Evolutionary conservation across 108 stramenopile genomes (phyloP), one percentile per base, ranked within the genome.

Genomic region (Cyclotella cryptica): DNA sequence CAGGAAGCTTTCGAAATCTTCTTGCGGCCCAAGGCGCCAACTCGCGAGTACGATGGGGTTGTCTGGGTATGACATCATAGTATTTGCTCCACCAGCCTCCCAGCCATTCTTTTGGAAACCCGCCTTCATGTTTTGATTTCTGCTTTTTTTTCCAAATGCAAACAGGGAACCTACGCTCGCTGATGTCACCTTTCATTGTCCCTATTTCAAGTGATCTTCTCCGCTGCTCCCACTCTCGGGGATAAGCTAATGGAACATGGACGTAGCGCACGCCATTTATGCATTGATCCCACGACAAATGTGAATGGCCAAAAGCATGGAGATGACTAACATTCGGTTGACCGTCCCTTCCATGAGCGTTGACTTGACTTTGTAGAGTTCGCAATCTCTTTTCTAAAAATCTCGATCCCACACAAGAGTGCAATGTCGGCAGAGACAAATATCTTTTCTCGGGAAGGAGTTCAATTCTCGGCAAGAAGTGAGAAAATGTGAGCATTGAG

Each of bases 21-120:
- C 62, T 63, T 42, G 80, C 80, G 18, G 57, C 80, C 80, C 80
- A 81, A 12, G 80, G 80, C 21, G 80, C 80, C 61, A 81, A 57
- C 44, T 81, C 80, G 39, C 47, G 69, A 17, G 43, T 81, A 14
- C 73, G 67, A 26, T 81, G 68, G 8, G 80, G 80, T 47, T 81
- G 60, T 44, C 80, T 58, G 22, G 29, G 41, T 73, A 71, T 81
- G 24, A 81, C 52, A 42, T 73, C 30, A 51, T 81, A 81, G 39
- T 81, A 81, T 70, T 83, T 78, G 22, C 77, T 78, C 81, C 81
- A 83, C 77, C 77, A 83, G 0, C 81, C 81, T 0, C 81, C 81
- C 39, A 83, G 44, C 72, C 77, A 73, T 22, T 73, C 44, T 17
- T 28, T 27, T 28, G 81, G 81, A 43, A 83, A 83, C 1, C 79